Percentiles rank a stretch among this genome's conserved stretches.
Evolutionary conservation across 441 rosid genomes (phyloP).

Genomic region (Brassica balearica): DNA sequence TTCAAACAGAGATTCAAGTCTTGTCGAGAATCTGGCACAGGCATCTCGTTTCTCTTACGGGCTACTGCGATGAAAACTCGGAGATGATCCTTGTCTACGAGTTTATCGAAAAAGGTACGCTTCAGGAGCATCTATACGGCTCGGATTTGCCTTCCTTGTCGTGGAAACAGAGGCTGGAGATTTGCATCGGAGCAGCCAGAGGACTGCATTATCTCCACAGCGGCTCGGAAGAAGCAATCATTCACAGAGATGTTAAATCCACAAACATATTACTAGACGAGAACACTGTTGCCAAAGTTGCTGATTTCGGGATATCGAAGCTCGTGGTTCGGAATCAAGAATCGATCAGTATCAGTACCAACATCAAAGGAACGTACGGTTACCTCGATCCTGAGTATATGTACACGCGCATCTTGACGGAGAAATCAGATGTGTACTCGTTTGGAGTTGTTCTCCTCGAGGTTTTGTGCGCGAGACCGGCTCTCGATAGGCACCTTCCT

Average conservation of each 20-base stretch:
- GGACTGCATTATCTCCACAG: conserved; percentile 44
- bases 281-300: conserved; percentile 47
- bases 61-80: conserved; percentile 36
- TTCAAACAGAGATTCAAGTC: conserved; percentile 43
- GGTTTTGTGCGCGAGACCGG: conserved; percentile 54
- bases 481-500: conserved; percentile 16
- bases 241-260: conserved; percentile 53
- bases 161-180: conserved; percentile 43
- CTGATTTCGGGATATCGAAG: conserved; percentile 53
- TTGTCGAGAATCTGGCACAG: conserved; percentile 40
- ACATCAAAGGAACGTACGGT: conserved; percentile 53
- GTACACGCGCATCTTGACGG: conserved; percentile 36
- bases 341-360: conserved; percentile 25
- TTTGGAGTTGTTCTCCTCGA: conserved; percentile 55
- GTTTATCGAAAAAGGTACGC: conserved; percentile 47
- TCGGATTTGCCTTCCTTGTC: conserved; percentile 6
- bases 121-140: conserved; percentile 42
- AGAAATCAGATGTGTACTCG: conserved; percentile 53
- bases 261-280: conserved; percentile 54
- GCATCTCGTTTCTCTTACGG: conserved; percentile 38
- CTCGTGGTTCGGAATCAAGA: conserved; percentile 40
- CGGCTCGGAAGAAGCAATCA: conserved; percentile 43
- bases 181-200: conserved; percentile 43
- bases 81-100: conserved; percentile 48
- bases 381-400: conserved; percentile 57